These are phyloP conservation scores for Fusarium nygamai DNA, from an alignment of 2,329 filamentous ascomycete genomes.

Conservation along the genomic window DNA sequence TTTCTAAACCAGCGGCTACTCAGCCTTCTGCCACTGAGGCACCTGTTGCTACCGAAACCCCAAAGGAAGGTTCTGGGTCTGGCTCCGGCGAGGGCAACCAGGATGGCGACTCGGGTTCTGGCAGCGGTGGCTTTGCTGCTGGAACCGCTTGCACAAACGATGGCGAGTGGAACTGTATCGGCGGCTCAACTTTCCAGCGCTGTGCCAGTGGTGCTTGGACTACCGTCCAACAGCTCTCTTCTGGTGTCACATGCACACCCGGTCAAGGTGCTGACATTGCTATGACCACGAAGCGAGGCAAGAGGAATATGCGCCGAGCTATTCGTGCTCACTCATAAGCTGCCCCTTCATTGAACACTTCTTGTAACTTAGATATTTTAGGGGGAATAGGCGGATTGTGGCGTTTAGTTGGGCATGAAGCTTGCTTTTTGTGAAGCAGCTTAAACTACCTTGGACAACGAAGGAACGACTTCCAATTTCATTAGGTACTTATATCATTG, in stretches of 20 bases:
- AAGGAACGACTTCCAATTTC: too few species aligned
- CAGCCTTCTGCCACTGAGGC: conserved; percentile 30
- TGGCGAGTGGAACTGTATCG: conserved; percentile 65
- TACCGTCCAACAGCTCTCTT: conserved; percentile 51
- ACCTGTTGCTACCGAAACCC: background rate
- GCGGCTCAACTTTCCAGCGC: conserved; percentile 62
- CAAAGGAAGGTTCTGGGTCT: background rate
- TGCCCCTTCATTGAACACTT: too few species aligned
- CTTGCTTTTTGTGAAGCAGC: too few species aligned
- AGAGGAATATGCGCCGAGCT: conserved; percentile 47
- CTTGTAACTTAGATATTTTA: too few species aligned
- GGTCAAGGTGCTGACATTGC: conserved; percentile 54
- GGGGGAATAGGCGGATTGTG: too few species aligned
- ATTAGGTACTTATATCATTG: too few species aligned
- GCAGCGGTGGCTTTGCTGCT: conserved; percentile 46
- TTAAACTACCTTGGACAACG: too few species aligned
- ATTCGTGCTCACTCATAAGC: too few species aligned
- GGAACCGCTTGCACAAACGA: conserved; percentile 59
- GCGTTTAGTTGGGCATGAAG: too few species aligned
- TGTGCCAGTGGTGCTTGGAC: conserved; percentile 65
- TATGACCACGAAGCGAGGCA: conserved; percentile 43
- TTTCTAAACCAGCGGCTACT: conserved; percentile 19
- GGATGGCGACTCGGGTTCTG: background rate
- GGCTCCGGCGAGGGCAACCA: background rate
- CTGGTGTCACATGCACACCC: conserved; percentile 56